These are phyloP conservation scores for Vitis hybrid DNA, from an alignment of 177 flowering plant genomes.

Conservation along the genomic window DNA sequence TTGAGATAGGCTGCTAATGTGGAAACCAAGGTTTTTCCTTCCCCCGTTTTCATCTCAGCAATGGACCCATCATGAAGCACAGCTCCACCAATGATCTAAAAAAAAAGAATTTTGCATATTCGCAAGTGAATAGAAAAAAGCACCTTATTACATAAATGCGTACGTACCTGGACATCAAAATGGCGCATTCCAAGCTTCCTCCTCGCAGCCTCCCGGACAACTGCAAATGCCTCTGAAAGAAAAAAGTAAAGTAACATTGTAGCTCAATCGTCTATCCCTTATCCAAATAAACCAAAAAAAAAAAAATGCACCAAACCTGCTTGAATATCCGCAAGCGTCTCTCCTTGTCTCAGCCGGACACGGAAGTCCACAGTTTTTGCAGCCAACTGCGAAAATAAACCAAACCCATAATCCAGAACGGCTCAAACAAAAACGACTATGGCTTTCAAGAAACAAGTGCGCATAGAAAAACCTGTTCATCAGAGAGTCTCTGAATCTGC, in stretches of 20 bases:
- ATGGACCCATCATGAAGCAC: constrained; percentile 98
- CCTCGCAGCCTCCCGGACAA: constrained; percentile 96
- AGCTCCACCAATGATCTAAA: constrained; percentile 93
- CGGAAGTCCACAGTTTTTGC: constrained; percentile 82
- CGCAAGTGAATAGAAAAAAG: not conserved
- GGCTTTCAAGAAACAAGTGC: not conserved
- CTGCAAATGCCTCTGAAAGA: constrained; percentile 90
- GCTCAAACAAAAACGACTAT: not conserved
- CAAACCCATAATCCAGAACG: not conserved
- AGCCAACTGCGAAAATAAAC: constrained; percentile 41
- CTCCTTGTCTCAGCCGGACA: constrained; percentile 64
- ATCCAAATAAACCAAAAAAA: not conserved
- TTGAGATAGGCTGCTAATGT: constrained; percentile 97
- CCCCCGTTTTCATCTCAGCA: constrained; percentile 99
- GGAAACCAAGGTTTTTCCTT: constrained; percentile 96
- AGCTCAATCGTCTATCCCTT: not conserved
- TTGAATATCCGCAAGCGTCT: constrained; percentile 88
- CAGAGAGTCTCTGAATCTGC: constrained; percentile 59
- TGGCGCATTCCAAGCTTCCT: constrained; percentile 99
- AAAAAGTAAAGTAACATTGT: not conserved
- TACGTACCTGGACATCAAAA: constrained; percentile 92
- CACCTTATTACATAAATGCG: not conserved
- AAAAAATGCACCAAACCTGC: constrained; percentile 56
- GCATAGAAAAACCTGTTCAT: constrained; percentile 65
- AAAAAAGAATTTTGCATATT: not conserved